Evolutionary conservation across 2,329 filamentous ascomycete species (phyloP).

Genomic region (Aureobasidium pullulans): DNA sequence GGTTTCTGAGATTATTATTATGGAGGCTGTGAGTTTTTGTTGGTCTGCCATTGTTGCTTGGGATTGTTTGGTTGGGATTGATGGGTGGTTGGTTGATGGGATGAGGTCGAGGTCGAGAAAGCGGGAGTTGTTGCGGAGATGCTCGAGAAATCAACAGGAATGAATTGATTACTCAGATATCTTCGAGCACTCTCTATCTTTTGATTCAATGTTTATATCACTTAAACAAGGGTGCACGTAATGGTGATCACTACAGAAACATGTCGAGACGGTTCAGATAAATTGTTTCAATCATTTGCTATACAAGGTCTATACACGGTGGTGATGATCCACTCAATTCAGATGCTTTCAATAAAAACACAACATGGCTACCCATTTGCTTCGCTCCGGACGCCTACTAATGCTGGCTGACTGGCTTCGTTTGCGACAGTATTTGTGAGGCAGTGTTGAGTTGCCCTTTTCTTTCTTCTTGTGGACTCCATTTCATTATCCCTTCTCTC

Average conservation of each 20-base stretch:
- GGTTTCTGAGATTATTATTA: conserved; percentile 87
- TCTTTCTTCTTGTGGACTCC: neutral
- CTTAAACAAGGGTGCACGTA: neutral
- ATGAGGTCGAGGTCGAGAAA: neutral
- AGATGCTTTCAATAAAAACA: neutral
- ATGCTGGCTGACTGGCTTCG: neutral
- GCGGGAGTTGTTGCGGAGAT: neutral
- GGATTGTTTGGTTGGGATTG: neutral
- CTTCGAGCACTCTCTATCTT: neutral
- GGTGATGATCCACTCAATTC: neutral
- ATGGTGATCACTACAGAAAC: neutral
- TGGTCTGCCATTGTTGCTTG: neutral
- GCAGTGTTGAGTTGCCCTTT: neutral
- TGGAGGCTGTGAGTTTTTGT: conserved; percentile 60
- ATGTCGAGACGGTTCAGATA: neutral
- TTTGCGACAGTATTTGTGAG: neutral
- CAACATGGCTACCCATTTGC: conserved; percentile 1
- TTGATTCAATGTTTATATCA: neutral
- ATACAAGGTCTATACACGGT: conserved; percentile 12
- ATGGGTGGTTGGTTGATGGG: neutral
- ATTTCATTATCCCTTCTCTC: neutral
- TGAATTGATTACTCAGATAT: neutral
- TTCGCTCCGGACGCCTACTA: conserved; percentile 9
- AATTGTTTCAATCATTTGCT: neutral
- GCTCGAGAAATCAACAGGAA: neutral